These are phyloP conservation scores for Fagopyrum esculentum DNA, from an alignment of 148 eudicot species.

Conservation along the genomic window DNA sequence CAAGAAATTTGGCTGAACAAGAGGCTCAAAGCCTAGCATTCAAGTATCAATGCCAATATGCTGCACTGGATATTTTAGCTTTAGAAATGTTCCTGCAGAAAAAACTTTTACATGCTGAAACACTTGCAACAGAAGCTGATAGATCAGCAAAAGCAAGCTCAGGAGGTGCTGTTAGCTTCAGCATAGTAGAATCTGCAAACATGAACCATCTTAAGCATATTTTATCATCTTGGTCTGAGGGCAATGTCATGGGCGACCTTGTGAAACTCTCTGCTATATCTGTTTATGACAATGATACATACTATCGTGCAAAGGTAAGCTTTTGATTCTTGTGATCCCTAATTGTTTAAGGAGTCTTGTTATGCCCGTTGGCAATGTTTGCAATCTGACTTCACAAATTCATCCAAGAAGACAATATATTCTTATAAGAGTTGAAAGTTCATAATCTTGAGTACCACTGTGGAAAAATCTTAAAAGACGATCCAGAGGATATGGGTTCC, in stretches of 20 bases:
- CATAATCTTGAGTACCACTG: background rate
- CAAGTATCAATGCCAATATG: conserved; percentile 51
- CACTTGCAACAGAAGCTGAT: conserved; percentile 29
- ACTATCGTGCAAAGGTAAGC: conserved; percentile 41
- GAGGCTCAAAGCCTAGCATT: conserved; percentile 36
- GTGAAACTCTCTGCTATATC: conserved; percentile 55
- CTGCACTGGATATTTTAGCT: conserved; percentile 57
- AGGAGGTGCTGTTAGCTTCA: conserved; percentile 20
- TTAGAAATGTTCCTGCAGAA: conserved; percentile 71
- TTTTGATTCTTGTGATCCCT: conserved; percentile 1
- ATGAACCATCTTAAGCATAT: conserved; percentile 37
- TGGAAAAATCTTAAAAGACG: background rate
- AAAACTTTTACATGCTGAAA: conserved; percentile 53
- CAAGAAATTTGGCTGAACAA: conserved; percentile 27
- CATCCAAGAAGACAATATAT: background rate
- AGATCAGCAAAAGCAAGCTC: conserved; percentile 25
- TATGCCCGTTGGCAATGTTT: background rate
- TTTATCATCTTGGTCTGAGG: conserved; percentile 49
- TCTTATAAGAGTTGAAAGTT: background rate
- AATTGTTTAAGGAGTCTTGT: background rate
- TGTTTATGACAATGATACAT: conserved; percentile 34
- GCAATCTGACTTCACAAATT: background rate
- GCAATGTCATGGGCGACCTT: conserved; percentile 38
- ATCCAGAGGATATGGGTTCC: background rate
- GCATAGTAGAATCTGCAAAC: conserved; percentile 26